Conservation (phyloP, 257 asterid species). For the Cinchona pubescens region DNA sequence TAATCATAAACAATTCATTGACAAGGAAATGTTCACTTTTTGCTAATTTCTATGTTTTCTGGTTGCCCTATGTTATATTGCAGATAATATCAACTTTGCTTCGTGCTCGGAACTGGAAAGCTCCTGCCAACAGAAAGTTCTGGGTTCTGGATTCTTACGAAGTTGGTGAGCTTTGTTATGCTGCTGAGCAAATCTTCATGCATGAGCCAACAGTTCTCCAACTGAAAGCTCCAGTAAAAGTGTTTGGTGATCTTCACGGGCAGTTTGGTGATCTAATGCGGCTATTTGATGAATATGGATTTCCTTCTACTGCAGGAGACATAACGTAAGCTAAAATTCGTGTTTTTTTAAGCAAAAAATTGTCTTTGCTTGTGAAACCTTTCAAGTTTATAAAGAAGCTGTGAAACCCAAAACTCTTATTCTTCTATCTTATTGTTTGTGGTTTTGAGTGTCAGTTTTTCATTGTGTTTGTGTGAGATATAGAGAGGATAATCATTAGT, state of each 20-base stretch:
- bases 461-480: background rate
- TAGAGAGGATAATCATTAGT: background rate
- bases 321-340: constrained; percentile 63
- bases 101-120: constrained; percentile 94
- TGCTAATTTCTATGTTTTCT: constrained; percentile 9
- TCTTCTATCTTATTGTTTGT: background rate
- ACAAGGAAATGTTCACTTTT: background rate
- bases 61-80: constrained; percentile 16
- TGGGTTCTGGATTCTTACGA: constrained; percentile 94
- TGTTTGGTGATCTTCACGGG: constrained; percentile 99
- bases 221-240: constrained; percentile 94
- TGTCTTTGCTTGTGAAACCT: background rate
- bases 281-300: constrained; percentile 98
- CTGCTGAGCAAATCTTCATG: constrained; percentile 98
- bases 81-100: constrained; percentile 91
- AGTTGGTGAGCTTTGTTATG: constrained; percentile 97
- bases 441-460: background rate
- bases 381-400: background rate
- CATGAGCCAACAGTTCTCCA: constrained; percentile 97
- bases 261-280: constrained; percentile 99
- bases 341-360: background rate
- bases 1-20: background rate
- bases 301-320: constrained; percentile 99
- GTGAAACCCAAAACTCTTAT: background rate
- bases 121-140: constrained; percentile 86